A percentile compares a stretch with the other conserved stretches of the same genome.
phyloP scores from a whole-genome alignment of 176 grass and related monocot species.

The Eleusine indica region DNA sequence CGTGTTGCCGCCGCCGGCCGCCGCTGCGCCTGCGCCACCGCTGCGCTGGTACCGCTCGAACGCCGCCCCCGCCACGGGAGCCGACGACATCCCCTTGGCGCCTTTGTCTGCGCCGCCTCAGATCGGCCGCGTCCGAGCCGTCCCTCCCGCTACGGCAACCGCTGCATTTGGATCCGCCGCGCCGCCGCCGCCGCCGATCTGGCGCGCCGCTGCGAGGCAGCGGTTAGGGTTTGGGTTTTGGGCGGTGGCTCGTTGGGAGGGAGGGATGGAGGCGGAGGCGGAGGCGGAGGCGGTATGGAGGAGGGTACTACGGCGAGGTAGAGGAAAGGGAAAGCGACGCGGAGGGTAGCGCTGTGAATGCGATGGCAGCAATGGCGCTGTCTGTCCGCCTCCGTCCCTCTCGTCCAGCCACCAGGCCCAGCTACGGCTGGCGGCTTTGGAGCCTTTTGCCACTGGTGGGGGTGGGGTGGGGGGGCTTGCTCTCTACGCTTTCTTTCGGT shows the following conservation, averaged over 20 bases:
- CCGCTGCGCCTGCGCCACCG: slow-evolving; percentile 33
- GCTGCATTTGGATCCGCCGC: slow-evolving; percentile 46
- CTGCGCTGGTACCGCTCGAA: slow-evolving; percentile 64
- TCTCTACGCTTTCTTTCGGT: slow-evolving; percentile 28
- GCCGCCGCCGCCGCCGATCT: slow-evolving; percentile 44
- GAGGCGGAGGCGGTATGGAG: slow-evolving; percentile 3
- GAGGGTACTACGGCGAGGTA: slow-evolving; percentile 21
- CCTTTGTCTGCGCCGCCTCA: slow-evolving; percentile 26
- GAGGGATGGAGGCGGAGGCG: slow-evolving; percentile 20
- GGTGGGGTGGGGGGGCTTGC: slow-evolving; percentile 20
- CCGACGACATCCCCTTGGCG: slow-evolving; percentile 56
- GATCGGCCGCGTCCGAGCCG: slow-evolving; percentile 44
- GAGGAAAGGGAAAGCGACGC: slow-evolving; percentile 30
- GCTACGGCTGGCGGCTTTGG: slow-evolving; percentile 41
- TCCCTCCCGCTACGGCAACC: slow-evolving; percentile 22
- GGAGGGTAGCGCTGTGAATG: slow-evolving; percentile 40
- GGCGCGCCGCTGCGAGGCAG: slow-evolving; percentile 17
- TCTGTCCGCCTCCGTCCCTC: slow-evolving; percentile 10
- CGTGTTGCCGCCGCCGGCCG: slow-evolving; percentile 45
- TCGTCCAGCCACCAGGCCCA: slow-evolving; percentile 4
- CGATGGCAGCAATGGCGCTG: slow-evolving; percentile 42
- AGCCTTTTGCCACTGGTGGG: slow-evolving; percentile 6
- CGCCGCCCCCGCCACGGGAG: slow-evolving; percentile 50
- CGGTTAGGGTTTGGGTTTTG: slow-evolving; percentile 50
- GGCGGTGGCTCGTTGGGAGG: slow-evolving; percentile 3